Percentiles rank a stretch among this genome's conserved stretches.
Evolutionary conservation across 2,329 filamentous ascomycete species (phyloP).

Genomic region (Cercospora sp.): DNA sequence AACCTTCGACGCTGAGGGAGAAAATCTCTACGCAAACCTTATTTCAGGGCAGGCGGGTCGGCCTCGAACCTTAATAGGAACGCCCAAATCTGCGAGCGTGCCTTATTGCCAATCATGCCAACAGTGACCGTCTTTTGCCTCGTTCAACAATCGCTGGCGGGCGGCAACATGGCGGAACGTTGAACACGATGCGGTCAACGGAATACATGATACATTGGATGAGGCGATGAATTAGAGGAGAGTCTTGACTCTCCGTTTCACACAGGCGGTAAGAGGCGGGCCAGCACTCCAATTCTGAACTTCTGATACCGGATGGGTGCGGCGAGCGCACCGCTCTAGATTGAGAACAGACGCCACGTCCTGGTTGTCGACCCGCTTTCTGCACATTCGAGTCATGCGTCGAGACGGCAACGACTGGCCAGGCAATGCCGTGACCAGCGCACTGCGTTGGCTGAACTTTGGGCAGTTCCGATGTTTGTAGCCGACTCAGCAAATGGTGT

Average conservation of each 20-base stretch:
- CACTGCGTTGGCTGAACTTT: background rate
- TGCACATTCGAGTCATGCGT: background rate
- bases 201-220: background rate
- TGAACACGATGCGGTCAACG: background rate
- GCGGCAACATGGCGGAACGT: background rate
- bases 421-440: background rate
- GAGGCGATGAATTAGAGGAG: background rate
- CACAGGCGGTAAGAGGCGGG: background rate
- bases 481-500: background rate
- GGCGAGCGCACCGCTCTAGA: background rate
- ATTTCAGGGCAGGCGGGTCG: background rate
- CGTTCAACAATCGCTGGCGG: background rate
- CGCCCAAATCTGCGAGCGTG: background rate
- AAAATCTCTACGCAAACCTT: background rate
- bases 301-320: background rate
- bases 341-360: background rate
- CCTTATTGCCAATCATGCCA: background rate
- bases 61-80: background rate
- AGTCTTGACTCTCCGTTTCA: background rate
- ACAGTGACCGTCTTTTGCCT: background rate
- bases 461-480: background rate
- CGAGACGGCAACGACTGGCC: background rate
- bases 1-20: conserved; percentile 2
- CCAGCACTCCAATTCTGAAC: background rate
- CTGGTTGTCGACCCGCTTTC: conserved; percentile 2